Evolutionary conservation across 2,329 filamentous ascomycete species (phyloP).

Genomic region (Cercospora sp.): DNA sequence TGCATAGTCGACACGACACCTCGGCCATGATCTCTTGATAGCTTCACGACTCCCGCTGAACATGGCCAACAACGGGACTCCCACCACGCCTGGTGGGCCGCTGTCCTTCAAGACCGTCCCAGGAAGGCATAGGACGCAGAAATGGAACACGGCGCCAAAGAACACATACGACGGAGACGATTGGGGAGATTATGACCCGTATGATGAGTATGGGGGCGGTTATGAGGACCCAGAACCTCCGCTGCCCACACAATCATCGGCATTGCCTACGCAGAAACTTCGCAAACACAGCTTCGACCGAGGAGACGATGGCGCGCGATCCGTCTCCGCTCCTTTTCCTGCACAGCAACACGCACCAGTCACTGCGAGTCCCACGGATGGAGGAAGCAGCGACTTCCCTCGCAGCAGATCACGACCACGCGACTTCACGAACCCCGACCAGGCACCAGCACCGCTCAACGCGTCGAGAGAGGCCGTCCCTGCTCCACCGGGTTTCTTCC

Average conservation of each 20-base stretch:
- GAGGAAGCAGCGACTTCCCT: constrained; percentile 23
- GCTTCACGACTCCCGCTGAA: not conserved
- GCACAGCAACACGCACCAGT: constrained; percentile 20
- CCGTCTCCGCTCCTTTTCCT: constrained; percentile 23
- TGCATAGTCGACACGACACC: constrained; percentile 3
- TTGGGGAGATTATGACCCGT: constrained; percentile 71
- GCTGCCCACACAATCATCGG: constrained; percentile 16
- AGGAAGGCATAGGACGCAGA: constrained; percentile 84
- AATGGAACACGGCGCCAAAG: constrained; percentile 89
- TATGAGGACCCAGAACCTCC: constrained; percentile 45
- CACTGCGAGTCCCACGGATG: constrained; percentile 8
- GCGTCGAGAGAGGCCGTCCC: constrained; percentile 31
- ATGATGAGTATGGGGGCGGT: constrained; percentile 57
- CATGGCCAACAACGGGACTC: constrained; percentile 28
- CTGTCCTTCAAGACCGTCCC: constrained; percentile 79
- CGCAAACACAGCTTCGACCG: constrained; percentile 53
- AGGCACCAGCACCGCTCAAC: constrained; percentile 51
- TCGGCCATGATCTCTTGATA: not conserved
- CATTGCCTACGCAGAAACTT: constrained; percentile 19
- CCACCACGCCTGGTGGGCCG: constrained; percentile 18
- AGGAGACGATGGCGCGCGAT: constrained; percentile 49
- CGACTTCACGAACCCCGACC: constrained; percentile 56
- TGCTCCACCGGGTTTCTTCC: constrained; percentile 49
- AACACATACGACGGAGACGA: constrained; percentile 90
- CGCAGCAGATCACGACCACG: constrained; percentile 29